phyloP scores from a whole-genome alignment of 140 eudicot species.

The Flaveria floridana region DNA sequence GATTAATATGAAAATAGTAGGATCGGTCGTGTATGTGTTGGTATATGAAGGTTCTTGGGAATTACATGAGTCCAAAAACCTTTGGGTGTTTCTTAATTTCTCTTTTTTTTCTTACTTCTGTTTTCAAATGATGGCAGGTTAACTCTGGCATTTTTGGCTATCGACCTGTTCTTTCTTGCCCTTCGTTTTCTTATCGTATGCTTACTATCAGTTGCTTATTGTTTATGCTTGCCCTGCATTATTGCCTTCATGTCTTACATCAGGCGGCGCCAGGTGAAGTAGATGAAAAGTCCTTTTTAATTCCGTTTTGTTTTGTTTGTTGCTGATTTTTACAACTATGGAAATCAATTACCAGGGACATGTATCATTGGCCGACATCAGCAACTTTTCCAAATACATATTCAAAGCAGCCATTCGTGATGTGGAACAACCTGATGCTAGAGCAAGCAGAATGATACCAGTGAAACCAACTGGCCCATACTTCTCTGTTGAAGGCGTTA shows the following conservation, averaged over 20 bases:
- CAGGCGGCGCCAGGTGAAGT: constrained; percentile 58
- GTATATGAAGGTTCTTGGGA: background rate
- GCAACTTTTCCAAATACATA: constrained; percentile 55
- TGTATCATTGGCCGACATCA: constrained; percentile 64
- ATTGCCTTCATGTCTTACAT: constrained; percentile 62
- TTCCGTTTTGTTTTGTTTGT: background rate
- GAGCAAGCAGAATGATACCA: constrained; percentile 60
- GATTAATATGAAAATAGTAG: background rate
- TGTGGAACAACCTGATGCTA: constrained; percentile 38
- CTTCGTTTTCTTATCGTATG: constrained; percentile 49
- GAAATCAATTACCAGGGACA: constrained; percentile 45
- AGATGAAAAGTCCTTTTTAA: constrained; percentile 32
- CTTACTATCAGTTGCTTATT: constrained; percentile 53
- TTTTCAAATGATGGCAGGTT: constrained; percentile 50
- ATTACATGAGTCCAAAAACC: background rate
- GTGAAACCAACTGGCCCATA: constrained; percentile 41
- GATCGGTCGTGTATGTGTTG: background rate
- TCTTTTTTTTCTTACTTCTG: background rate
- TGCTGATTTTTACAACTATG: constrained; percentile 19
- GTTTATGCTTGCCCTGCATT: constrained; percentile 82
- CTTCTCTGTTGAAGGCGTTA: constrained; percentile 49
- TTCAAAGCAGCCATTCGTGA: constrained; percentile 41
- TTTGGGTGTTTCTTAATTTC: background rate
- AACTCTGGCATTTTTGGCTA: constrained; percentile 64
- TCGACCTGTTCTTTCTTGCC: constrained; percentile 63